Base-by-base conservation (phyloP, 768 basidiomycete genomes). In the Lyophyllum decastes region DNA sequence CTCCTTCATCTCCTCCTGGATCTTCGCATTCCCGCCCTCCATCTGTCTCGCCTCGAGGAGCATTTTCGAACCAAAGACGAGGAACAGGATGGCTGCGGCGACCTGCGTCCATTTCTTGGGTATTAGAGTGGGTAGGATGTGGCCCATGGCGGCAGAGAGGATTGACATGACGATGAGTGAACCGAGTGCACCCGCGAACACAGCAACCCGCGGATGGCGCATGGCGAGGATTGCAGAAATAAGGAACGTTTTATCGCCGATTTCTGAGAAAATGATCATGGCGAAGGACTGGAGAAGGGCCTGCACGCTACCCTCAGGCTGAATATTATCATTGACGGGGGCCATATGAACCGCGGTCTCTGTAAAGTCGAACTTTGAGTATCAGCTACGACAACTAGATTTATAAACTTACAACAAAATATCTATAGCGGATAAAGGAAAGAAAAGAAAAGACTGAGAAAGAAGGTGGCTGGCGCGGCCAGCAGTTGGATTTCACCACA, bases 181-280 rank as follows among this genome's bases (percentile, higher is more conserved):
- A 16, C 83, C 81, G 63, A 98, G 88, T 1, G 97, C 95, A 30
- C 95, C 97, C 0, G 79, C 78, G 68, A 98, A 98, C 58, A 99
- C 94, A 55, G 87, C 74, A 44, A 89, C 63, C 21, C 95, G 88
- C 1, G 94, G 88, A 70, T 97, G 94, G 7, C 94, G 89, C 87
- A 95, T 95, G 11, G 95, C 94, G 66, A 85, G 90, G 68, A 87
- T 93, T 76, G 83, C 83, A 25, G 82, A 78, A 49, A 95, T 94
- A 50, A 95, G 94, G 49, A 96, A 89, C 0, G 96, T 98, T 72
- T 98, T 97, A 85, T 98, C 96, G 22, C 96, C 96, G 43, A 95
- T 89, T 78, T 95, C 93, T 2, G 92, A 94, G 69, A 90, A 80
- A 33, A 98, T 89, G 66, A 97, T 98, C 88, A 96, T 94, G 60